Evolutionary conservation across 2,329 filamentous ascomycete genomes (phyloP).

Genomic region (Ceratocystis albifundus): DNA sequence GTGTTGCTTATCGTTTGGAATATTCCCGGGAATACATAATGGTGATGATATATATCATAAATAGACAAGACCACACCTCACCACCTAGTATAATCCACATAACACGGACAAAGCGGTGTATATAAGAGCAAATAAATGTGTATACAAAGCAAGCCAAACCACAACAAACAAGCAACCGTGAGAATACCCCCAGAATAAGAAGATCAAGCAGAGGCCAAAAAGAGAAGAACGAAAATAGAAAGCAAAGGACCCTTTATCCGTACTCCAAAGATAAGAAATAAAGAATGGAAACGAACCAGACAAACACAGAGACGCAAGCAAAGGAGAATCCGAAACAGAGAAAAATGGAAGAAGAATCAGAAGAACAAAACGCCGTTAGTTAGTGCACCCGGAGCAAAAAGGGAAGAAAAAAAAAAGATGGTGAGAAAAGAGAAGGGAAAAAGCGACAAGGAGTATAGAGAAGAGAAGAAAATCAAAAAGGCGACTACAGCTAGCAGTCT

Average conservation of each 20-base stretch:
- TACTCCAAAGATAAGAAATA: slow-evolving; percentile 7
- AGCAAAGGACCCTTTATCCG: too few relatives aligned
- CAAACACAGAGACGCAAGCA: too few relatives aligned
- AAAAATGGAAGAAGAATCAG: too few relatives aligned
- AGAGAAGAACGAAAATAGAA: not conserved
- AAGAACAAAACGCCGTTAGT: not conserved
- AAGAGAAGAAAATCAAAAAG: not conserved
- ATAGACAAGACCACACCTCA: too few relatives aligned
- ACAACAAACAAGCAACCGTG: not conserved
- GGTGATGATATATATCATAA: not conserved
- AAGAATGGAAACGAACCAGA: too few relatives aligned
- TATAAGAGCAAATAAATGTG: not conserved
- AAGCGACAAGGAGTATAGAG: too few relatives aligned
- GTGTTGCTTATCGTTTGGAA: too few relatives aligned
- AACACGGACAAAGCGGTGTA: not conserved
- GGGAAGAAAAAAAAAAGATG: not conserved
- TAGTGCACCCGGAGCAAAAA: not conserved
- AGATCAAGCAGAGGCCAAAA: not conserved
- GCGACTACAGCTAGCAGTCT: not conserved
- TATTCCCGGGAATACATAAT: not conserved
- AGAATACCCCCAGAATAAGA: not conserved
- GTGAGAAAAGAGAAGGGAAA: not conserved
- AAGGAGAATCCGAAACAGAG: too few relatives aligned
- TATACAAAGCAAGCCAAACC: not conserved
- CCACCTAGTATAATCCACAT: too few relatives aligned